Evolutionary conservation across 306 rosid species (phyloP).

Genomic region (Abrus pulchellus): DNA sequence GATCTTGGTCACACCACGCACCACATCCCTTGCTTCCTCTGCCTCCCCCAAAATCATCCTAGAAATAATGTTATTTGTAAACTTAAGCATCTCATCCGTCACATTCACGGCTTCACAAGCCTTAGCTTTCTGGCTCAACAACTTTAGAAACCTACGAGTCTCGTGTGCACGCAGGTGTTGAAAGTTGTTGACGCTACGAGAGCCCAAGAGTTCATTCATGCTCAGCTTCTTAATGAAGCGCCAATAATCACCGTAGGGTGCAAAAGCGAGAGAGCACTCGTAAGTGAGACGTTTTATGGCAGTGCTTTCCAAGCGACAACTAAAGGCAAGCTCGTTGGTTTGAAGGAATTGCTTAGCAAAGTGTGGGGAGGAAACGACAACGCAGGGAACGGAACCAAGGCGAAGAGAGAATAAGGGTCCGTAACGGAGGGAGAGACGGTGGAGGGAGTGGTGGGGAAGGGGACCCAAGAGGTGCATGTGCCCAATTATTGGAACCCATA

Average conservation of each 20-base stretch:
- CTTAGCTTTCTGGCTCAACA: slow-evolving; percentile 28
- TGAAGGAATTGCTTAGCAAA: slow-evolving; percentile 47
- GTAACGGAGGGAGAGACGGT: slow-evolving; percentile 43
- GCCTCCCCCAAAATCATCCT: slow-evolving; percentile 53
- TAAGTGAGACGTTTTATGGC: slow-evolving; percentile 48
- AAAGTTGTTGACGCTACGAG: slow-evolving; percentile 19
- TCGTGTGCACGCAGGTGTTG: slow-evolving; percentile 38
- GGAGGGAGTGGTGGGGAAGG: slow-evolving; percentile 48
- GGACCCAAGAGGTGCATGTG: slow-evolving; percentile 51
- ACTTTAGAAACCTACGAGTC: not conserved
- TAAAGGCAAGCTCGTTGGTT: slow-evolving; percentile 47
- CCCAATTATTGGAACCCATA: slow-evolving; percentile 41
- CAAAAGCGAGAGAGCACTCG: slow-evolving; percentile 46
- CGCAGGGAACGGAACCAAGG: slow-evolving; percentile 50
- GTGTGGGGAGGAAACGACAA: slow-evolving; percentile 44
- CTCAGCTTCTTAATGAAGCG: slow-evolving; percentile 51
- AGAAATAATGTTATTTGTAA: slow-evolving; percentile 46
- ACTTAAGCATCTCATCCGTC: slow-evolving; percentile 40
- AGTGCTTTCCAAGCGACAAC: not conserved
- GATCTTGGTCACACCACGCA: slow-evolving; percentile 48
- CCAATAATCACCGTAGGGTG: slow-evolving; percentile 52
- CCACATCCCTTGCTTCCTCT: slow-evolving; percentile 46
- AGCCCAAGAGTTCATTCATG: slow-evolving; percentile 43
- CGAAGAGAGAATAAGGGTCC: slow-evolving; percentile 53
- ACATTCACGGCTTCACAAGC: slow-evolving; percentile 38